Conservation (phyloP, 192 early-diverging fungal species). For the Coemansia sp. region DNA sequence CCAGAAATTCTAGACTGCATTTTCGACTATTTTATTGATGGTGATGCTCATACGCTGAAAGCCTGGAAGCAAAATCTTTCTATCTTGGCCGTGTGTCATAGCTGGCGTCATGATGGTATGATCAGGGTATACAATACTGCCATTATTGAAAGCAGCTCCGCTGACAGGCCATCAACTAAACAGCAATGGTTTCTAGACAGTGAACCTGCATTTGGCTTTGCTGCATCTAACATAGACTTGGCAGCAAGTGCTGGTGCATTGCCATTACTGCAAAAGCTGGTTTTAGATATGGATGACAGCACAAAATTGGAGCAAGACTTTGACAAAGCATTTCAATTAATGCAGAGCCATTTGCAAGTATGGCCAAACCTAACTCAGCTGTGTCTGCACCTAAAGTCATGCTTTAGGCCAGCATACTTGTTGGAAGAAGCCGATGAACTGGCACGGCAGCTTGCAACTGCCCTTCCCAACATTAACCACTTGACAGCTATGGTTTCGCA, state of each 20-base stretch:
- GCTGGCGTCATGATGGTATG: background rate
- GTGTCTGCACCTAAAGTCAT: too few species aligned
- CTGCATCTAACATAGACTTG: background rate
- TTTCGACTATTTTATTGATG: background rate
- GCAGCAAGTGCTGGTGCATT: background rate
- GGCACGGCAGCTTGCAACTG: too few species aligned
- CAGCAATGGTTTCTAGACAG: background rate
- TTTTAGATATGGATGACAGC: background rate
- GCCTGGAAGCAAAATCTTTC: background rate
- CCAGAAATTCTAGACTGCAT: background rate
- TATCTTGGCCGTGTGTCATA: background rate
- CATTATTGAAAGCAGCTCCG: background rate
- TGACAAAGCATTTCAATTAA: background rate
- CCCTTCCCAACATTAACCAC: too few species aligned
- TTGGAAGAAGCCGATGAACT: too few species aligned
- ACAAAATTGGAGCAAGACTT: background rate
- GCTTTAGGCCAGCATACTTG: background rate
- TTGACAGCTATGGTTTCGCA: too few species aligned
- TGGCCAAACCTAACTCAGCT: conserved; percentile 1
- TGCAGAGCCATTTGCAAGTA: background rate
- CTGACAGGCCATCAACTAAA: background rate
- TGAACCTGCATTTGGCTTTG: background rate
- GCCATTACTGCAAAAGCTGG: background rate
- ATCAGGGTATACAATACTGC: background rate
- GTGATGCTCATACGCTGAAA: background rate